These are phyloP conservation scores for Podila clonocystis DNA, from an alignment of 192 early-diverging fungal genomes.

Conservation along the genomic window DNA sequence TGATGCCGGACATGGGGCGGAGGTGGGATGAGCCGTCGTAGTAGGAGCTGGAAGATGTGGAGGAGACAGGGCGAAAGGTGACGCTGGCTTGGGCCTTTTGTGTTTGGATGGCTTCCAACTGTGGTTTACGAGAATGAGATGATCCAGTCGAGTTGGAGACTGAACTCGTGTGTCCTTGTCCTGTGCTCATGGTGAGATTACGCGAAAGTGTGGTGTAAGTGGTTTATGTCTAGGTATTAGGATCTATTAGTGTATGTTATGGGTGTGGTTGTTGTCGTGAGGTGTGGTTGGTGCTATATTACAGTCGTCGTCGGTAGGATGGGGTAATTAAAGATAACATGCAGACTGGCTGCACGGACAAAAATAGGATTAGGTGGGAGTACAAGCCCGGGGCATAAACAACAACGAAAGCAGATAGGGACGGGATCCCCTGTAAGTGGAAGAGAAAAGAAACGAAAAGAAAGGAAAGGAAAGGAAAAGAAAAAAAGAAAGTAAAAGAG, in stretches of 20 bases:
- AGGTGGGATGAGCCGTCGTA: background rate
- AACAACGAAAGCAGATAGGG: too few species aligned
- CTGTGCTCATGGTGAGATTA: background rate
- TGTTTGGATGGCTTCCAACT: conserved; percentile 22
- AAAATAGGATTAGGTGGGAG: too few species aligned
- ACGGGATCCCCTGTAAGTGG: background rate
- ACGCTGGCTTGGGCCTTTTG: conserved; percentile 24
- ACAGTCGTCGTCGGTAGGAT: too few species aligned
- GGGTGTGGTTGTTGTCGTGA: too few species aligned
- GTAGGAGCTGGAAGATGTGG: conserved; percentile 1
- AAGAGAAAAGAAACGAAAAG: background rate
- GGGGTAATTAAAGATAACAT: too few species aligned
- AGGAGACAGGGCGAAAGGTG: conserved; percentile 21
- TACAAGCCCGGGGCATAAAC: too few species aligned
- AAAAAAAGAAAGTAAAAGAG: background rate
- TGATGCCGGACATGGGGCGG: background rate
- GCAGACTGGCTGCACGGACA: too few species aligned
- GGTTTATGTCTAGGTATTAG: too few species aligned
- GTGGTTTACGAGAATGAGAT: background rate
- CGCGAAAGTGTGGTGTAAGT: too few species aligned
- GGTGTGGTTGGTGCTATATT: too few species aligned
- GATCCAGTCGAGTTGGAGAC: conserved; percentile 1
- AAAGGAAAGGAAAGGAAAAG: background rate
- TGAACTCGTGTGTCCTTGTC: background rate
- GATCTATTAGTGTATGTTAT: background rate